Conservation (phyloP, 345 rosid genomes). For the Eucalyptus cloeziana region DNA sequence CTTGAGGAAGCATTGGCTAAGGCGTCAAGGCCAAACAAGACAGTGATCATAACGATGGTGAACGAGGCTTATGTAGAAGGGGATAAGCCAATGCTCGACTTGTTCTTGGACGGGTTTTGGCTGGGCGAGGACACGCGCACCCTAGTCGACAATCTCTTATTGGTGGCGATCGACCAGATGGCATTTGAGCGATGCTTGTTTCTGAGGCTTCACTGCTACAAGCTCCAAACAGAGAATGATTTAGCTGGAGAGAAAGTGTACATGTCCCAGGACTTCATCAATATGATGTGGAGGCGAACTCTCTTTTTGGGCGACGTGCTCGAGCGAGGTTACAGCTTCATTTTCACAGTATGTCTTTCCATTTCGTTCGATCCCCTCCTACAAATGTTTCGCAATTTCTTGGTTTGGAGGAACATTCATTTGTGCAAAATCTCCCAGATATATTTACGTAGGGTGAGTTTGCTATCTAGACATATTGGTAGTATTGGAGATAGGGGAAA, state of each 20-base stretch:
- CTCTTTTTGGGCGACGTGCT: constrained; percentile 48
- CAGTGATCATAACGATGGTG: constrained; percentile 19
- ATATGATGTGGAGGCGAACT: constrained; percentile 88
- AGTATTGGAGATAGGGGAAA: not conserved
- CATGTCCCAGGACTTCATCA: constrained; percentile 61
- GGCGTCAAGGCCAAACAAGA: constrained; percentile 1
- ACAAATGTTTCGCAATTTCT: not conserved
- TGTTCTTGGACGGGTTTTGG: constrained; percentile 67
- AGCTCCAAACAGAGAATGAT: constrained; percentile 31
- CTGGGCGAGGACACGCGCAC: constrained; percentile 39
- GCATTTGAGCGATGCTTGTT: constrained; percentile 52
- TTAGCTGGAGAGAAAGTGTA: constrained; percentile 35
- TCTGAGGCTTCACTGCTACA: constrained; percentile 62
- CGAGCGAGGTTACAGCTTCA: constrained; percentile 45
- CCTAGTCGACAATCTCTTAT: constrained; percentile 27
- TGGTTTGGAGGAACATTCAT: not conserved
- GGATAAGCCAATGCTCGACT: constrained; percentile 44
- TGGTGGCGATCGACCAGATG: constrained; percentile 48
- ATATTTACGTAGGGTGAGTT: not conserved
- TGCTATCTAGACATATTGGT: not conserved
- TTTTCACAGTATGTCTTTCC: constrained; percentile 42
- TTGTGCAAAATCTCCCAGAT: not conserved
- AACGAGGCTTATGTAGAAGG: constrained; percentile 41
- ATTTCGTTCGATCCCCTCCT: not conserved
- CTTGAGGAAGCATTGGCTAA: not conserved